phyloP scores from a whole-genome alignment of 257 asterid genomes.

The Solanum pennellii region DNA sequence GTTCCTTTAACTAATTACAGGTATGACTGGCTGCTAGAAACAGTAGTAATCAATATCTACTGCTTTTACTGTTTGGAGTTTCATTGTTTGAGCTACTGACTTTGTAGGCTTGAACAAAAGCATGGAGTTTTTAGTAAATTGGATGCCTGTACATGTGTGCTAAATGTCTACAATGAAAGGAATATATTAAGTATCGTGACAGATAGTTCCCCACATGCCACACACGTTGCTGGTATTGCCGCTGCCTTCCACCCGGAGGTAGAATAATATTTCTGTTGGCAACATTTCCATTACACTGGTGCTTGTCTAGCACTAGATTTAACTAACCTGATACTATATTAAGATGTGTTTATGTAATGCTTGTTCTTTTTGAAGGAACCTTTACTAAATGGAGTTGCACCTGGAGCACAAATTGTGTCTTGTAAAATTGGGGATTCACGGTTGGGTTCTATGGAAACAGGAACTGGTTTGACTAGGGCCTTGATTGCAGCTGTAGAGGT shows the following conservation, averaged over 20 bases:
- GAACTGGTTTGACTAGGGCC: conserved; percentile 95
- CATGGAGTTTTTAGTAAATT: conserved; percentile 82
- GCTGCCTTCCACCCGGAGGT: conserved; percentile 88
- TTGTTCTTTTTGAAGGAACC: conserved; percentile 57
- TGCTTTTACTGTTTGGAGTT: not conserved
- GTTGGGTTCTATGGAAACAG: conserved; percentile 96
- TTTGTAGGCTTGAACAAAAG: conserved; percentile 75
- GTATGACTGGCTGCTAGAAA: conserved; percentile 20
- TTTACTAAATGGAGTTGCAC: conserved; percentile 94
- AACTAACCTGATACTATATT: not conserved
- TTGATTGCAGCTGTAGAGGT: conserved; percentile 96
- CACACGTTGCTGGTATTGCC: conserved; percentile 97
- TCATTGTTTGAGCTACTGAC: not conserved
- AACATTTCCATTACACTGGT: not conserved
- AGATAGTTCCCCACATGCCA: conserved; percentile 92
- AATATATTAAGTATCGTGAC: conserved; percentile 89
- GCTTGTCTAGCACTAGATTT: not conserved
- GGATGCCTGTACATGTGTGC: conserved; percentile 82
- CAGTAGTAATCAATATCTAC: not conserved
- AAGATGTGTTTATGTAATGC: not conserved
- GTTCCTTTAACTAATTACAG: conserved; percentile 89
- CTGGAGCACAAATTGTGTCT: conserved; percentile 95
- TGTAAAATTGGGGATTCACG: conserved; percentile 98
- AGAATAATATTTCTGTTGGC: not conserved
- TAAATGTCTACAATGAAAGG: conserved; percentile 69